phyloP scores from a whole-genome alignment of 2,329 filamentous ascomycete genomes.

The Alternaria longipes region DNA sequence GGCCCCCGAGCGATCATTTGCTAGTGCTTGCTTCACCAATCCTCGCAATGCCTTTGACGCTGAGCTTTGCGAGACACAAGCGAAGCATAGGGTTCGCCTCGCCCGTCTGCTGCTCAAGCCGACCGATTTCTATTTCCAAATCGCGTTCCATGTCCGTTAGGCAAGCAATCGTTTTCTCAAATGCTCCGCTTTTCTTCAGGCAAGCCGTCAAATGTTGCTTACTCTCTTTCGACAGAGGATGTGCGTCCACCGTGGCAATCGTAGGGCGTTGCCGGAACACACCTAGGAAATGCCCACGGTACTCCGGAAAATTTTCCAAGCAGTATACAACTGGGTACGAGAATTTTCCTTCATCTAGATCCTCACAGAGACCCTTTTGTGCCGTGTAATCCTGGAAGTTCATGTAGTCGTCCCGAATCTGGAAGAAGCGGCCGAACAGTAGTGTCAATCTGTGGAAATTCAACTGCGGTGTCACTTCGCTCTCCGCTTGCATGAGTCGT shows the following conservation, averaged over 20 bases:
- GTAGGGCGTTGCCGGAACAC: constrained; percentile 5
- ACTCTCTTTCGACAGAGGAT: neutral
- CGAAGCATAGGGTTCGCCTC: constrained; percentile 5
- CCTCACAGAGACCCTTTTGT: neutral
- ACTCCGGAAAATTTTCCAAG: constrained; percentile 2
- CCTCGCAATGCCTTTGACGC: constrained; percentile 2
- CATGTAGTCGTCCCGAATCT: constrained; percentile 1
- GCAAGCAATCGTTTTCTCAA: constrained; percentile 5
- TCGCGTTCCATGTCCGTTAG: constrained; percentile 5
- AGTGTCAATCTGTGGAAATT: neutral
- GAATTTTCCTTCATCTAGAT: neutral
- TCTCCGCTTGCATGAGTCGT: neutral
- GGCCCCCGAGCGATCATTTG: neutral
- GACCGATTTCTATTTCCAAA: neutral
- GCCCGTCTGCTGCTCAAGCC: constrained; percentile 1
- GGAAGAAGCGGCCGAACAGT: neutral
- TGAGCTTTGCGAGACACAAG: constrained; percentile 7
- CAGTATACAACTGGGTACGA: neutral
- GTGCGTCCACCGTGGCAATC: neutral
- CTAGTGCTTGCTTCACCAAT: constrained; percentile 1
- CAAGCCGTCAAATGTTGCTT: constrained; percentile 3
- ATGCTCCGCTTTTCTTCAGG: constrained; percentile 4
- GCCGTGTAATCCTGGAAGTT: neutral
- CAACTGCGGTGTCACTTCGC: neutral
- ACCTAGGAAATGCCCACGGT: constrained; percentile 4